Base-by-base conservation (phyloP, 129 eudicot genomes). In the Chrysanthemum lavandulifolium region DNA sequence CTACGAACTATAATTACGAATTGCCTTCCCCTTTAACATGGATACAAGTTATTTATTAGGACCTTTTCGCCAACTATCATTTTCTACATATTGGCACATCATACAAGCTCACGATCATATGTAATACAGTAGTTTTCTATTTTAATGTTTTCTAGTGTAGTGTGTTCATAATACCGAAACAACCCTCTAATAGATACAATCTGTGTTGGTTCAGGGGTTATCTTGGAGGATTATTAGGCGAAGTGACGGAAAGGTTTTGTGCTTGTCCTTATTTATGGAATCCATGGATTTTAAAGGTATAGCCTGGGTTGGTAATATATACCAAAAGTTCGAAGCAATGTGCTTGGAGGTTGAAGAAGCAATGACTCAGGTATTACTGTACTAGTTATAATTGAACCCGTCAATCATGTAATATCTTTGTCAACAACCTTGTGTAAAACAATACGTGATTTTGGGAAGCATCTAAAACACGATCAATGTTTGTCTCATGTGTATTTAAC, bases 301-400 rank as follows among this genome's bases (percentile, higher is more conserved):
- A 71, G 71, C 89, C 10, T 91, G 97, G 97, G 92, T 84, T 71
- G 96, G 93, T 47, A 82, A 86, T 78, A 79, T 88, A 73, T 91
- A 83, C 55, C 86, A 91, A 60, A 88, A 86, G 76, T 88, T 88
- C 53, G 97, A 91, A 80, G 85, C 97, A 47, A 86, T 91, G 97
- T 91, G 93, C 77, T 74, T 91, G 90, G 97, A 91, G 85, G 89
- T 86, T 57, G 97, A 91, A 84, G 97, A 89, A 80, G 83, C 82
- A 68, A 81, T 91, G 92, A 83, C 74, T 69, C 78, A 91, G 96
- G 97, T 91, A 84, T 72, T 54, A 21, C 15, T 23, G 7, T 54
- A 12, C 58, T 49, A 23, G 33, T 51, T 57, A 36, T 62, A 6
- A 53, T 16, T 16, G 5, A 69, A 27, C 66, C 3, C 4, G 47